These are phyloP conservation scores for Penicillium sp. DNA, from an alignment of 2,329 filamentous ascomycete genomes.

Conservation along the genomic window DNA sequence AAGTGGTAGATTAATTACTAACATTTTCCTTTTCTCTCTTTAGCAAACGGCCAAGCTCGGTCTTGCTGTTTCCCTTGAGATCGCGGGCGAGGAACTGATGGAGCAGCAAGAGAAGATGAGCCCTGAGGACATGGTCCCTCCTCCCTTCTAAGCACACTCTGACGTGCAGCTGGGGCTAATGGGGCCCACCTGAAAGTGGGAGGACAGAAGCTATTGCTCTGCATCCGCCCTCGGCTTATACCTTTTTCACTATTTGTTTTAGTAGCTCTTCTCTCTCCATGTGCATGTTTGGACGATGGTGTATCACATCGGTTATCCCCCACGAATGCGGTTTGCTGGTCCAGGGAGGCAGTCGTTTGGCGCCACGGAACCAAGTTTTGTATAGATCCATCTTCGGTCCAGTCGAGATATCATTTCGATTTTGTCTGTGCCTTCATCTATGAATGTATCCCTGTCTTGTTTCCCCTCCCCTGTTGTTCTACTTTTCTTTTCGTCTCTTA, in stretches of 20 bases:
- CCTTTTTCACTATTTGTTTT: slow-evolving; percentile 34
- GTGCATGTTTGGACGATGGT: slow-evolving; percentile 29
- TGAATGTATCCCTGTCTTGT: too few relatives aligned
- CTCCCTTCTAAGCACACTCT: slow-evolving; percentile 48
- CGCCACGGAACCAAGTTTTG: slow-evolving; percentile 31
- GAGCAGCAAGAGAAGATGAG: slow-evolving; percentile 62
- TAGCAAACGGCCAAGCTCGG: slow-evolving; percentile 94
- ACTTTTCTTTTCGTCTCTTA: too few relatives aligned
- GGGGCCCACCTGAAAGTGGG: too few relatives aligned
- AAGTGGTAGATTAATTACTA: too few relatives aligned
- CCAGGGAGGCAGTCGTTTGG: slow-evolving; percentile 30
- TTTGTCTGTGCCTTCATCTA: too few relatives aligned
- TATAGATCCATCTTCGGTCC: slow-evolving; percentile 33
- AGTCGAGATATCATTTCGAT: too few relatives aligned
- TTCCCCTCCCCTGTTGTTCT: too few relatives aligned
- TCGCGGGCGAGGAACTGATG: slow-evolving; percentile 73
- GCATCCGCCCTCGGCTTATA: too few relatives aligned
- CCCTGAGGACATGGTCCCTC: slow-evolving; percentile 38
- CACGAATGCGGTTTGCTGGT: slow-evolving; percentile 29
- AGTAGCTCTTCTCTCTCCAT: slow-evolving; percentile 37
- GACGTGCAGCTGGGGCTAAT: too few relatives aligned
- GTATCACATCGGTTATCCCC: slow-evolving; percentile 25
- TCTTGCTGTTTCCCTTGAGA: slow-evolving; percentile 84
- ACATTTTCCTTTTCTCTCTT: slow-evolving; percentile 1
- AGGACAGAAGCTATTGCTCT: too few relatives aligned